Evolutionary conservation across 768 basidiomycete species (phyloP), one percentile per base, ranked within the genome.

Genomic region (Mycena latifolia): DNA sequence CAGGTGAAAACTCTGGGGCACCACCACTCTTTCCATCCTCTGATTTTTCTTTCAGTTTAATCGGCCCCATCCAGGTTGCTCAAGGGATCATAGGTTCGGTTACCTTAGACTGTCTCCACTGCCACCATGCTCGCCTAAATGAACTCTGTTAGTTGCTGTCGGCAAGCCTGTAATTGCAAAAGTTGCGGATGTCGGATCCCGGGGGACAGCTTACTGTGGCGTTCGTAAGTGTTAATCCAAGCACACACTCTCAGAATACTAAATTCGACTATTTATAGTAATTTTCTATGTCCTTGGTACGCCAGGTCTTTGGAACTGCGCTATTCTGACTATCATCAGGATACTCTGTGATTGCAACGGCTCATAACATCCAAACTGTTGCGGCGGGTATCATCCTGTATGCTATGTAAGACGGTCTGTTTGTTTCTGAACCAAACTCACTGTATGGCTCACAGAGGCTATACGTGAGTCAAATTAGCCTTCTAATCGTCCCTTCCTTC

Each of bases 131-230:
- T 28, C 22, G 39, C 9, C 64, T 63, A 6, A 71, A 31, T 3
- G 43, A 39, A 46, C 25, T 39, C 5, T 2, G 39, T 25, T 60
- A 78, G 78, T 84, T 63, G 75, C 81, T 55, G 79, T 80, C 50
- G 83, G 83, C 43, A 92, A 92, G 77, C 92, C 92, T 1, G 80
- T 91, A 39, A 87, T 92, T 18, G 91, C 92, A 1, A 92, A 92
- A 76, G 75, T 92, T 43, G 87, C 91, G 11, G 92, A 93, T 74
- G 86, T 91, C 10, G 79, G 85, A 17, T 92, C 91, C 25, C 84
- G 92, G 70, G 89, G 88, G 22, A 82, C 82, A 45, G 88, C 90
- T 1, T 92, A 88, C 72, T 78, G 84, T 29, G 66, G 83, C 41
- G 87, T 90, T 60, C 72, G 87, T 88, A 69, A 80, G 87, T 84